Evolutionary conservation across 352 stramenopile species (phyloP), one percentile per base, ranked within the genome.

Genomic region (Phytophthora hibernalis): DNA sequence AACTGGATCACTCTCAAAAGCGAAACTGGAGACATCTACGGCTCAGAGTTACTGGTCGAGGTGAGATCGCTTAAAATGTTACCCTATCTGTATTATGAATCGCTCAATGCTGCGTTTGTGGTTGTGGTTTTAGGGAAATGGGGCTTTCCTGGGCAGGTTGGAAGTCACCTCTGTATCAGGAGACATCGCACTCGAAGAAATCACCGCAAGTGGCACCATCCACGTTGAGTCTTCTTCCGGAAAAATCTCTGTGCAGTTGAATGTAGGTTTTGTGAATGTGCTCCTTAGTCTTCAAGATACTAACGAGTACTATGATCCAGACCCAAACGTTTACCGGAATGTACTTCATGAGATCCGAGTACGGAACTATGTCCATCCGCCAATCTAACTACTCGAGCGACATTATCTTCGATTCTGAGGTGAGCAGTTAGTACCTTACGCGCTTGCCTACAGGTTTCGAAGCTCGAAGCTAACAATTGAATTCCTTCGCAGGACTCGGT

Each of bases 141-240:
- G 71, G 18, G 78, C 80, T n/a, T 92, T 93, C 68, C 79, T 82
- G 71, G 85, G 85, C 10, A 80, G 83, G 21, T 65, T 93, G 21
- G 82, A 92, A 56, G 80, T 87, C 31, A 79, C 73, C 12, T 86
- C 75, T 7, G 55, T 91, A 38, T 78, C 82, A 1, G 85, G 85
- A 12, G 76, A 89, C 54, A 71, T 93, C 13, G 69, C 65, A 5
- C 66, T 93, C 15, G 16, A 78, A 45, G 77, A 89, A 18, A 72
- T 90, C 18, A 70, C 72, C 21, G 70, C 70, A 18, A 81, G 70
- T 26, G 85, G 85, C 35, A 81, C 68, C n/a, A 70, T 91, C 10
- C 83, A 87, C 40, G 51, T 92, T 35, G 85, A 93, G 47, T 86
- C 85, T 28, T 78, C 80, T 5, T 92, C 83, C 16, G 85, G 85